Percentiles rank a stretch among this genome's conserved stretches.
Evolutionary conservation across 805 yeast species (phyloP).

Genomic region (Teunomyces funiuensis): DNA sequence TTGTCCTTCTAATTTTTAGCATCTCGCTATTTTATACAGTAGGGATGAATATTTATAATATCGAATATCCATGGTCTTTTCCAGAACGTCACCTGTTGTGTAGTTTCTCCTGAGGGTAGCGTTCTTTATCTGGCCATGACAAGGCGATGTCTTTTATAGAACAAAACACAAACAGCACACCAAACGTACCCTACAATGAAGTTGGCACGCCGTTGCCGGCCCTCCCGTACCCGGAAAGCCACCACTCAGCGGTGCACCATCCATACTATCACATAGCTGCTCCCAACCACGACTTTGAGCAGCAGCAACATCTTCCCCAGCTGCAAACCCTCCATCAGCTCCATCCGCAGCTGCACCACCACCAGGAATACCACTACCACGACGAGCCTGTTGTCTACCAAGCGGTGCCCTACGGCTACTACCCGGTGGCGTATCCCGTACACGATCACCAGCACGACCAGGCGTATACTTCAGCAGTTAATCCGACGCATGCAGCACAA

Average conservation of each 20-base stretch:
- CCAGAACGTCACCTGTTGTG: too few relatives aligned
- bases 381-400: neutral
- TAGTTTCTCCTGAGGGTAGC: too few relatives aligned
- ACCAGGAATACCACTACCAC: neutral
- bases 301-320: neutral
- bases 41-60: too few relatives aligned
- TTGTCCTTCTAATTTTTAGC: too few relatives aligned
- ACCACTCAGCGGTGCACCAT: neutral
- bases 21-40: too few relatives aligned
- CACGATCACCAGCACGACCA: neutral
- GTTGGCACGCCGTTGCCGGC: neutral
- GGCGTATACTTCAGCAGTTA: neutral
- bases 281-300: neutral
- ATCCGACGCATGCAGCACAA: neutral
- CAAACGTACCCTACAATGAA: neutral
- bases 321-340: neutral
- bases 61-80: too few relatives aligned
- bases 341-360: neutral
- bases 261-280: neutral
- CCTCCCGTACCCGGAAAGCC: neutral
- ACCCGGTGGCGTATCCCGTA: neutral
- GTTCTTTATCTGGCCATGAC: too few relatives aligned
- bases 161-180: neutral
- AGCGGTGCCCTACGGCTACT: neutral
- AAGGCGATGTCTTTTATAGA: slow-evolving; percentile 2